phyloP scores from a whole-genome alignment of 164 flowering plant species.

The Brasenia schreberi region DNA sequence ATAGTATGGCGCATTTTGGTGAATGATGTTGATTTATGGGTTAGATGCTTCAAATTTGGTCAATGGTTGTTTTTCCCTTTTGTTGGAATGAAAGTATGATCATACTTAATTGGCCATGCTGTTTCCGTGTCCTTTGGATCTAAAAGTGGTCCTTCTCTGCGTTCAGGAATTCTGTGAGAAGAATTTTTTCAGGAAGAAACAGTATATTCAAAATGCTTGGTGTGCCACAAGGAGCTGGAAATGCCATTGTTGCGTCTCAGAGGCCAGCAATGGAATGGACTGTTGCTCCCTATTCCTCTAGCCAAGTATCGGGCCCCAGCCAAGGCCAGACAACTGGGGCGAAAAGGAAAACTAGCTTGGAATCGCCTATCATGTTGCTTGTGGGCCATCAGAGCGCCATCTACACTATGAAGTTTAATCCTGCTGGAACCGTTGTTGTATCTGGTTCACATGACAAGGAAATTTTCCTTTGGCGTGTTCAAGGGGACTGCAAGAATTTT shows the following conservation, averaged over 20 bases:
- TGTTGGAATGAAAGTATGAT: no score
- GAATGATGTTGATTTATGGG: no score
- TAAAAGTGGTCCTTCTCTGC: no score
- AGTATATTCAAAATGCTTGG: conserved; percentile 27
- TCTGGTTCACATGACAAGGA: conserved; percentile 96
- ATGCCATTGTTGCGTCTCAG: conserved; percentile 45
- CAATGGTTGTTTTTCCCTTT: no score
- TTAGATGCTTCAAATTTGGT: no score
- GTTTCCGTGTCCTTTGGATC: no score
- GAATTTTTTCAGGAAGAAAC: no score
- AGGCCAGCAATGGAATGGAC: conserved; percentile 76
- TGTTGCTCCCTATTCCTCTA: conserved; percentile 34
- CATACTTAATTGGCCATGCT: no score
- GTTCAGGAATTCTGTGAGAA: no score
- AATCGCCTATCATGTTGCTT: conserved; percentile 85
- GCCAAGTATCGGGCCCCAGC: conserved; percentile 14
- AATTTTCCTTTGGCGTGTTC: conserved; percentile 85
- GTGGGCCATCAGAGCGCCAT: conserved; percentile 88
- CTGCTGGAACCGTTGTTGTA: conserved; percentile 76
- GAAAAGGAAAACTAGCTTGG: conserved; percentile 75
- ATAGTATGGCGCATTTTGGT: no score
- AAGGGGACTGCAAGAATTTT: conserved; percentile 93
- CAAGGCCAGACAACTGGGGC: conserved; percentile 49
- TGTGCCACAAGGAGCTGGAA: conserved; percentile 35
- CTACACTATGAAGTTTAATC: conserved; percentile 93